A percentile compares a stretch with the other conserved stretches of the same genome.
These are phyloP conservation scores for Aureobasidium sp. DNA, from an alignment of 2,329 filamentous ascomycete genomes.

Conservation along the genomic window DNA sequence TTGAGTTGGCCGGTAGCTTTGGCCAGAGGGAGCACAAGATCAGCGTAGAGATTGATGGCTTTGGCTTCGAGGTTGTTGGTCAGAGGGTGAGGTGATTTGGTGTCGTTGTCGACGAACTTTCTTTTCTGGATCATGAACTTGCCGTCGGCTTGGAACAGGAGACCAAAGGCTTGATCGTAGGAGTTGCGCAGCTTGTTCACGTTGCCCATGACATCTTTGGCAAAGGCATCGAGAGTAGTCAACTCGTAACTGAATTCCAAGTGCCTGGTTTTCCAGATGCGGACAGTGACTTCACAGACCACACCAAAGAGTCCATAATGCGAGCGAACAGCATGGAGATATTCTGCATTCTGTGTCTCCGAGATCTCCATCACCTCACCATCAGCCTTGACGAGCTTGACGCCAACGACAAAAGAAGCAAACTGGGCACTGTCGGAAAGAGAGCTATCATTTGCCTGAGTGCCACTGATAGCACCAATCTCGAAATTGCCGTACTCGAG, in stretches of 20 bases:
- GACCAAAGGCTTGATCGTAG: constrained; percentile 15
- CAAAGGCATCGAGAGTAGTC: constrained; percentile 2
- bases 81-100: not conserved
- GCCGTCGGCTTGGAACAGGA: constrained; percentile 16
- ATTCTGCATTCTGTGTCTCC: constrained; percentile 9
- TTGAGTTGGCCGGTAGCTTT: not conserved
- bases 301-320: constrained; percentile 18
- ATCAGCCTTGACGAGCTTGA: constrained; percentile 14
- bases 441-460: constrained; percentile 15
- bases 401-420: constrained; percentile 16
- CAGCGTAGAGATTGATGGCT: not conserved
- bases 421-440: constrained; percentile 6
- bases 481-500: constrained; percentile 19
- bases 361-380: constrained; percentile 15
- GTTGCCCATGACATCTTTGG: not conserved
- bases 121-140: constrained; percentile 14
- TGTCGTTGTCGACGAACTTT: constrained; percentile 5
- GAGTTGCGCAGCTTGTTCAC: not conserved
- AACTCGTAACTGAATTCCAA: constrained; percentile 15
- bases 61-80: not conserved
- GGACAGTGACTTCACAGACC: constrained; percentile 13
- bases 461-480: constrained; percentile 14
- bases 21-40: not conserved
- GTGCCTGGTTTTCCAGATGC: constrained; percentile 13
- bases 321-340: constrained; percentile 13